Conservation (phyloP, 225 moss, liverwort and hornwort species). For the Sphagnum contortum region DNA sequence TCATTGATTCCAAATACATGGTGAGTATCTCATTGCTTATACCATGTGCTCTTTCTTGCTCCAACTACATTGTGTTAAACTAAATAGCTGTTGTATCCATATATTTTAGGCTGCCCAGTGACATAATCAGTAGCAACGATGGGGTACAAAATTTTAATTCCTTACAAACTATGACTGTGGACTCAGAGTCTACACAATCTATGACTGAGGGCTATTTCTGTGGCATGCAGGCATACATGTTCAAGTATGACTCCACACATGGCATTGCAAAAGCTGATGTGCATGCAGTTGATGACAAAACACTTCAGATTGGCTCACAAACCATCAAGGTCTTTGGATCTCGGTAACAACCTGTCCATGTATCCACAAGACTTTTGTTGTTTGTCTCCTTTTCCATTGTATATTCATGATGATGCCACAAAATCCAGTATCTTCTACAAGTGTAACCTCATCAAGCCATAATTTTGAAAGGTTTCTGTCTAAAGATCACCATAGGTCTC, state of each 20-base stretch:
- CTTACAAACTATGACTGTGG: neutral
- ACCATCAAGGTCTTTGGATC: constrained; percentile 52
- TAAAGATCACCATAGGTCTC: neutral
- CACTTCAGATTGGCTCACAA: constrained; percentile 34
- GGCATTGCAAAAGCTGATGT: constrained; percentile 55
- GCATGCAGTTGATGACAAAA: constrained; percentile 55
- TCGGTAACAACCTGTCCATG: constrained; percentile 17
- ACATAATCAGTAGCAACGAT: neutral
- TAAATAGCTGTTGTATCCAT: neutral
- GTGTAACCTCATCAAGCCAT: too few species aligned
- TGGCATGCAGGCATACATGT: constrained; percentile 55
- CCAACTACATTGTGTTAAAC: too few species aligned
- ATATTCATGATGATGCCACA: too few species aligned
- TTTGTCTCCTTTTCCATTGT: too few species aligned
- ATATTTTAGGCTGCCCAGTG: neutral
- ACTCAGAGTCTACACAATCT: too few species aligned
- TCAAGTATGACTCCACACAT: constrained; percentile 79
- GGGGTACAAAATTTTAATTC: neutral
- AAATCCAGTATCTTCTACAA: too few species aligned
- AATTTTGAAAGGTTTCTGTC: too few species aligned
- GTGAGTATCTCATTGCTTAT: constrained; percentile 10
- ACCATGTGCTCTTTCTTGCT: neutral
- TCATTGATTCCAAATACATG: constrained; percentile 43
- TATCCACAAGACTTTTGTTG: neutral
- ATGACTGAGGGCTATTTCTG: too few species aligned